Evolutionary conservation across 495 filamentous ascomycete species (phyloP).

Genomic region (Elaphomyces granulatus): DNA sequence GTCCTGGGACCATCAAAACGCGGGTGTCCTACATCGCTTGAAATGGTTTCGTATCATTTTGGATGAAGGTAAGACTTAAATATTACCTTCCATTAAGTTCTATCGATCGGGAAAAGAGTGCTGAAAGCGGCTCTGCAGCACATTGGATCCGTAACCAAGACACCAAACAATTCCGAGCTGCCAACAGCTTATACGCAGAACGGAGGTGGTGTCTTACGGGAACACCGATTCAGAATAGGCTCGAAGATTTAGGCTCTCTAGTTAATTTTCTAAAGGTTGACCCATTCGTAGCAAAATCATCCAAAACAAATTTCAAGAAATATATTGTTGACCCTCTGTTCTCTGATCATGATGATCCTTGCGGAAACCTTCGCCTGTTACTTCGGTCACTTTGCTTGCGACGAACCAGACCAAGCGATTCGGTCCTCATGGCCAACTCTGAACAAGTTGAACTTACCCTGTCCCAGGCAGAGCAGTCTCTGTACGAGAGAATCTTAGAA

Average conservation of each 20-base stretch:
- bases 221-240: slow-evolving; percentile 92
- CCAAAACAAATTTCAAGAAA: slow-evolving; percentile 83
- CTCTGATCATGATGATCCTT: slow-evolving; percentile 51
- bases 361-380: too few species aligned
- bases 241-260: slow-evolving; percentile 94
- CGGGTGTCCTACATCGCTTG: too few species aligned
- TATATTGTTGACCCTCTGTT: slow-evolving; percentile 99
- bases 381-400: too few species aligned
- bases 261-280: slow-evolving; percentile 93
- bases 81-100: not conserved
- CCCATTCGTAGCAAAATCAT: too few species aligned
- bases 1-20: too few species aligned
- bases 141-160: slow-evolving; percentile 26
- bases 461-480: too few species aligned
- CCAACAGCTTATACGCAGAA: slow-evolving; percentile 18
- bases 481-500: too few species aligned
- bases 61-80: slow-evolving; percentile 28
- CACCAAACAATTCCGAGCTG: slow-evolving; percentile 20
- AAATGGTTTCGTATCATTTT: slow-evolving; percentile 28
- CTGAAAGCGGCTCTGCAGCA: too few species aligned
- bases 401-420: too few species aligned
- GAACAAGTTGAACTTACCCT: too few species aligned
- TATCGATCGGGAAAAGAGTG: too few species aligned
- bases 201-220: slow-evolving; percentile 54
- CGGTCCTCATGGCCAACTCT: too few species aligned